Evolutionary conservation across 768 basidiomycete genomes (phyloP), one percentile per base, ranked within the genome.

Genomic region (Leccinum incarnatum): DNA sequence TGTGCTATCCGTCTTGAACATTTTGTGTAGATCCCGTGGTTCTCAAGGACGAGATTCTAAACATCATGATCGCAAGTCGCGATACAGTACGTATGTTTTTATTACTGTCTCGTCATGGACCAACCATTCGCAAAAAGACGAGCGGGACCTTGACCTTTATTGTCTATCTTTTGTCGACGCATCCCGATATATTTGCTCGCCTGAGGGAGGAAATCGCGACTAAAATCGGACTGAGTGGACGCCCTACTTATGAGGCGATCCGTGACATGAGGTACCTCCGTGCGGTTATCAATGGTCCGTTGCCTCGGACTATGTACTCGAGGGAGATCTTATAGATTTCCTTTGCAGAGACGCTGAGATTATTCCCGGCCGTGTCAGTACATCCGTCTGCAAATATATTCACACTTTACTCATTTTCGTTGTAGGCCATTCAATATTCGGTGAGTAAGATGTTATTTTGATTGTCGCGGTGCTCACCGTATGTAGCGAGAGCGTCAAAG

Each of bases 231-330:
- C 73, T 76, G 0, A 71, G 69, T 2, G 72, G 76, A 2, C 71
- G 79, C 8, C 86, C 85, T 1, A 78, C 79, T 4, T 81, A 78
- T 56, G 82, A 83, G 51, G 78, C 81, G 54, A 80, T 88, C 54
- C 76, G 78, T 32, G 80, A 82, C 8, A 84, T 87, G 82, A 86
- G 81, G 65, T 87, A 80, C 61, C 74, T 87, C 1, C 76, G 85
- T 10, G 86, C 86, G 2, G 82, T 87, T 6, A 81, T 87, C 51
- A 87, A 88, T 59, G 86, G 85, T 83, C 45, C 5, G 66, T 53
- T 59, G 10, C 1, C 2, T 21, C 12, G 8, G 19, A n/a, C 51
- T 50, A 2, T 40, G 14, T 7, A 12, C 10, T n/a, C 12, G 32
- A 42, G 2, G 42, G 34, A 42, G 14, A 8, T 40, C 40, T 57